Conservation (phyloP, 1,284 basidiomycete genomes). For the Trichosporon inkin region DNA sequence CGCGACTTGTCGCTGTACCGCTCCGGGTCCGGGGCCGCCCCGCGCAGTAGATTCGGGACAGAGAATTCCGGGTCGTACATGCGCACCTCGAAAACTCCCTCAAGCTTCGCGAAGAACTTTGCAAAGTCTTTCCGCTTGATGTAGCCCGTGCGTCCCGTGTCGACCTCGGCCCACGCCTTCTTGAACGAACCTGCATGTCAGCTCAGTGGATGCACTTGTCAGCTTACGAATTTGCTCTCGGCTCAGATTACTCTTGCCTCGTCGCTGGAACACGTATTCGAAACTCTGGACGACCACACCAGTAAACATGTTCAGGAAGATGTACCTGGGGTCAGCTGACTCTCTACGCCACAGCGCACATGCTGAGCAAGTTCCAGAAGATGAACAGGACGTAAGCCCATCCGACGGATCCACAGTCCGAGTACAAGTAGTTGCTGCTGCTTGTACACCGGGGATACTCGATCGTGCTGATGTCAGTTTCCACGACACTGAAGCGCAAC, state of each 20-base stretch:
- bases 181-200: constrained; percentile 62
- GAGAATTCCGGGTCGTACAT: constrained; percentile 71
- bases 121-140: constrained; percentile 68
- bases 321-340: constrained; percentile 59
- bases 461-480: constrained; percentile 56
- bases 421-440: constrained; percentile 59
- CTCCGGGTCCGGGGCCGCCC: constrained; percentile 30
- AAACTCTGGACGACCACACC: constrained; percentile 96
- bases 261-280: constrained; percentile 87
- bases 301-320: constrained; percentile 92
- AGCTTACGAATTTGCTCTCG: constrained; percentile 75
- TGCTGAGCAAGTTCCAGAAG: constrained; percentile 92
- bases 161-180: constrained; percentile 84
- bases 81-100: constrained; percentile 70
- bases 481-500: constrained; percentile 38
- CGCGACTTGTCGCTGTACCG: constrained; percentile 21
- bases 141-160: constrained; percentile 72
- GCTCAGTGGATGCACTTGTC: background rate
- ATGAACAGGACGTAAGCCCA: constrained; percentile 91
- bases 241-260: constrained; percentile 73
- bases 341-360: constrained; percentile 56
- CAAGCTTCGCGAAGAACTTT: constrained; percentile 63
- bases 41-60: constrained; percentile 57
- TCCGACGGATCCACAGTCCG: constrained; percentile 81
- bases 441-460: constrained; percentile 76